Evolutionary conservation across 2,329 filamentous ascomycete genomes (phyloP).

Genomic region (Taxawa tesnikishii): DNA sequence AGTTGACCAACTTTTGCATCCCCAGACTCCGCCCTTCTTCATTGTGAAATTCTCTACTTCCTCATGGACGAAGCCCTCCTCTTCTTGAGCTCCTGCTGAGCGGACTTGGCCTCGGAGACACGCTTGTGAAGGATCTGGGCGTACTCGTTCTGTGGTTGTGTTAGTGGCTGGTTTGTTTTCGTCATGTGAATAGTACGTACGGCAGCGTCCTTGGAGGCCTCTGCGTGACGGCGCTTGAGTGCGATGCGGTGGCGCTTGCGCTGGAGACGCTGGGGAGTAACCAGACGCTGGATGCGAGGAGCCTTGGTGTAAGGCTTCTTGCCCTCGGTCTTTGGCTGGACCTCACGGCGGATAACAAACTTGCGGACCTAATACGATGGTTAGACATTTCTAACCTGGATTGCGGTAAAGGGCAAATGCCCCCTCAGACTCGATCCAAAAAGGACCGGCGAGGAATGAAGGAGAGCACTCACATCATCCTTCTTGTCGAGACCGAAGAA

Average conservation of each 20-base stretch:
- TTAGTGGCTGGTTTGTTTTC: constrained; percentile 20
- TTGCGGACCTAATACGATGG: constrained; percentile 68
- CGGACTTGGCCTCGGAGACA: constrained; percentile 88
- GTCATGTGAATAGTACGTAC: constrained; percentile 52
- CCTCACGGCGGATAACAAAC: constrained; percentile 98
- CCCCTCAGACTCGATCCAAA: constrained; percentile 35
- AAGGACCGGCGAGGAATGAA: constrained; percentile 47
- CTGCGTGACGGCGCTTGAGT: constrained; percentile 94
- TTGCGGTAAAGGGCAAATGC: neutral
- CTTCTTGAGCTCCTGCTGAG: constrained; percentile 92
- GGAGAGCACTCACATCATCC: constrained; percentile 86
- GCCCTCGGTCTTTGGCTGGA: constrained; percentile 94
- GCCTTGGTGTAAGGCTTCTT: constrained; percentile 99
- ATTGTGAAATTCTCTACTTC: constrained; percentile 42
- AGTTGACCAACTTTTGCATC: neutral
- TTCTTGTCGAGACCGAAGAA: constrained; percentile 99
- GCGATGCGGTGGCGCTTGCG: constrained; percentile 98
- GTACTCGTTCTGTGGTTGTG: constrained; percentile 70
- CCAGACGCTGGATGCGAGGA: constrained; percentile 98
- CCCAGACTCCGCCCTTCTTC: neutral
- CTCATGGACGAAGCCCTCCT: constrained; percentile 89
- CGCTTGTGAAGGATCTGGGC: constrained; percentile 92
- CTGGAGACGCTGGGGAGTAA: constrained; percentile 98
- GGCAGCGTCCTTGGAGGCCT: constrained; percentile 97
- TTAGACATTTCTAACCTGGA: constrained; percentile 15